Evolutionary conservation across 2,329 filamentous ascomycete genomes (phyloP).

Genomic region (Neofusicoccum sp.): DNA sequence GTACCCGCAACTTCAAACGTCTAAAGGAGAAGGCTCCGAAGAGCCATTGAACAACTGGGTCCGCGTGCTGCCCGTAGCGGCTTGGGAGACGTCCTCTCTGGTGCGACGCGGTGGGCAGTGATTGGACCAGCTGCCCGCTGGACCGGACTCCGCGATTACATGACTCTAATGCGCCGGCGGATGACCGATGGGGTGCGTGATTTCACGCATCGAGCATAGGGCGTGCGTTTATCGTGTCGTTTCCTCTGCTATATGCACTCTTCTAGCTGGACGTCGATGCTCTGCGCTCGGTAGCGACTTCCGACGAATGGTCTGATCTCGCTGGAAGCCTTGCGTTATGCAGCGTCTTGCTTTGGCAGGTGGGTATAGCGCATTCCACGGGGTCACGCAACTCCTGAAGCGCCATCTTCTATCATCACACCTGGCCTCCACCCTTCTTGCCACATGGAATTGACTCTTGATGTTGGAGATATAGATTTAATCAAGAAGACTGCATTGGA

Average conservation of each 20-base stretch:
- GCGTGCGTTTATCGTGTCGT: not conserved
- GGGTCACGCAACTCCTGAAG: no score
- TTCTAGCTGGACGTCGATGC: no score
- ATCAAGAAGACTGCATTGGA: no score
- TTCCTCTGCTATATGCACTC: not conserved
- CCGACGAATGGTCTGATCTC: no score
- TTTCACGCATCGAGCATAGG: not conserved
- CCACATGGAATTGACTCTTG: no score
- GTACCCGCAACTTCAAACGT: slow-evolving; percentile 11
- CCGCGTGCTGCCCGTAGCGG: not conserved
- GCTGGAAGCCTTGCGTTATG: no score
- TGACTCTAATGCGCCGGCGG: not conserved
- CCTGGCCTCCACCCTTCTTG: no score
- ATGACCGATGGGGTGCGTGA: not conserved
- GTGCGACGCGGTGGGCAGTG: not conserved
- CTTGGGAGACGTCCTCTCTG: not conserved
- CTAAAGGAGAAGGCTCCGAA: slow-evolving; percentile 15
- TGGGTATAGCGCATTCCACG: no score
- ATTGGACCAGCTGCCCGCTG: not conserved
- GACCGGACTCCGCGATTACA: not conserved
- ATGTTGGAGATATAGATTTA: no score
- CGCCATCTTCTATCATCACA: no score
- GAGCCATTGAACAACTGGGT: not conserved
- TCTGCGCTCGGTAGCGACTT: no score
- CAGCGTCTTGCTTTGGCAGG: no score